Percentiles rank a stretch among this genome's conserved stretches.
These are phyloP conservation scores for Emergomyces pasteurianus DNA, from an alignment of 2,329 filamentous ascomycete species.

Conservation along the genomic window DNA sequence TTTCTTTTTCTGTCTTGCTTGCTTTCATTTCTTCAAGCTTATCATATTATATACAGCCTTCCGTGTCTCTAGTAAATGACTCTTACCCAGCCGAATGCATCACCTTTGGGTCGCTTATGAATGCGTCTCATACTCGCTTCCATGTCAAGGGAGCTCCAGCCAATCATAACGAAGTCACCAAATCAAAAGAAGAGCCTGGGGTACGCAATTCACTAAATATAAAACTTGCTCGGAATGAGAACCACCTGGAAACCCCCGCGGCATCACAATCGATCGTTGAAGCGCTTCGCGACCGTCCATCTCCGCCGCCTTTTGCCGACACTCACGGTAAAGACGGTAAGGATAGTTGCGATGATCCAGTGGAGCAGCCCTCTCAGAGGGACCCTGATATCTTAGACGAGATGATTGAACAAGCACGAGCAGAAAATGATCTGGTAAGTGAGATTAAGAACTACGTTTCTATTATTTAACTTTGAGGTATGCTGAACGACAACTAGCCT, in stretches of 20 bases:
- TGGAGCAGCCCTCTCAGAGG: neutral
- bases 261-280: constrained; percentile 3
- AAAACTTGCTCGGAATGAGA: constrained; percentile 17
- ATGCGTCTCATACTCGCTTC: constrained; percentile 45
- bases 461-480: neutral
- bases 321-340: neutral
- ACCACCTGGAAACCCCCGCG: neutral
- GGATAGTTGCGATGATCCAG: neutral
- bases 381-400: constrained; percentile 48
- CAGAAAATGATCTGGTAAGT: constrained; percentile 45
- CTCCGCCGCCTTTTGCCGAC: neutral
- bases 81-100: constrained; percentile 59
- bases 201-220: constrained; percentile 15
- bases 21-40: constrained; percentile 6
- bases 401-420: constrained; percentile 51
- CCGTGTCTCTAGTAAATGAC: constrained; percentile 50
- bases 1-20: neutral
- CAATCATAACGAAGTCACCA: constrained; percentile 7
- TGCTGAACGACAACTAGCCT: constrained; percentile 20
- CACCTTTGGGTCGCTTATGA: constrained; percentile 44
- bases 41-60: constrained; percentile 14
- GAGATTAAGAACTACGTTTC: neutral
- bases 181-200: constrained; percentile 3
- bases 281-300: neutral
- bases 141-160: constrained; percentile 19